Conservation (phyloP, 257 asterid species). For the Leptodermis oblonga region DNA sequence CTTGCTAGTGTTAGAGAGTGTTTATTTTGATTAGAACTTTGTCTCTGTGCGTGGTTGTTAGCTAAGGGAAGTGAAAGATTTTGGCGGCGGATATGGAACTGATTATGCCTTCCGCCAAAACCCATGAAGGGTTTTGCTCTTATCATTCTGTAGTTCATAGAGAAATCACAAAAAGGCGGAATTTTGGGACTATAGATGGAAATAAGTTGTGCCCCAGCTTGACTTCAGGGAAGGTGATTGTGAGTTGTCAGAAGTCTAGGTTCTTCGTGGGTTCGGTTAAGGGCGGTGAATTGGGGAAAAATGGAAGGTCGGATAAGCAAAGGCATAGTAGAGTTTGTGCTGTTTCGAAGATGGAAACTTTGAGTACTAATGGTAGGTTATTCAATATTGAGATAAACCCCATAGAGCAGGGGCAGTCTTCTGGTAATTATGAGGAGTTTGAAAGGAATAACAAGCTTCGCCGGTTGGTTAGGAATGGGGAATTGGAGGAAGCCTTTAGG, state of each 20-base stretch:
- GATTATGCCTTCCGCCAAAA: constrained; percentile 44
- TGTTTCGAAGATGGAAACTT: constrained; percentile 40
- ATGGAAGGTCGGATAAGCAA: constrained; percentile 20
- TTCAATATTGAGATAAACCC: constrained; percentile 26
- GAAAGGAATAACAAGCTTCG: constrained; percentile 70
- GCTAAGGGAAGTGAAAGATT: neutral
- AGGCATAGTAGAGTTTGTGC: constrained; percentile 39
- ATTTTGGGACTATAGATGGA: constrained; percentile 22
- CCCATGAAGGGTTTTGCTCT: constrained; percentile 43
- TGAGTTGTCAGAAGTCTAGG: constrained; percentile 16
- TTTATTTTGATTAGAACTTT: neutral
- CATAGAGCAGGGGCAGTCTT: constrained; percentile 10
- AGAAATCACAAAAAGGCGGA: constrained; percentile 16
- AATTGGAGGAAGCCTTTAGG: constrained; percentile 63
- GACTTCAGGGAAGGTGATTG: constrained; percentile 14
- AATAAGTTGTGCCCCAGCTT: constrained; percentile 16
- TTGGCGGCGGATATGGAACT: constrained; percentile 43
- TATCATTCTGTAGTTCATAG: constrained; percentile 23
- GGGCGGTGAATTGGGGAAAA: constrained; percentile 24
- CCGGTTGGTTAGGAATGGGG: constrained; percentile 59
- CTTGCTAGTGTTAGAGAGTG: neutral
- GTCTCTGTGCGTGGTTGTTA: neutral
- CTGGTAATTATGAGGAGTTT: constrained; percentile 50
- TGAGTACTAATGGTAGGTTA: constrained; percentile 42
- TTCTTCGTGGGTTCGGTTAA: constrained; percentile 2